A percentile compares a stretch with the other conserved stretches of the same genome.
Conservation (phyloP, 176 grass and related monocot species). For the Eragrostis nindensis region DNA sequence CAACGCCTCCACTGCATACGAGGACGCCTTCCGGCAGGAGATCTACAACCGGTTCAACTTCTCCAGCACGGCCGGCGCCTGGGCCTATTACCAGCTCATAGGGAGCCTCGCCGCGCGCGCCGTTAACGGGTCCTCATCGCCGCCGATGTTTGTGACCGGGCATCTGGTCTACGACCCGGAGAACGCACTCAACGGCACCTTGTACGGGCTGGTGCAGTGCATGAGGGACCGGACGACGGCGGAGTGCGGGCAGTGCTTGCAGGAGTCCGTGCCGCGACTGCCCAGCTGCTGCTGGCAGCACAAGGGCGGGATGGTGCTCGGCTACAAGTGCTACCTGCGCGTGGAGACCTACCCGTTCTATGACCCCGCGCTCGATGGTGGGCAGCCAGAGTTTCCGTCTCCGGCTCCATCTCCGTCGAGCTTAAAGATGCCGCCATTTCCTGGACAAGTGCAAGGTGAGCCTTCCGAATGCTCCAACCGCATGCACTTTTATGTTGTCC, state of each 20-base stretch:
- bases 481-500: no score
- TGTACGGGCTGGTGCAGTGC: neutral
- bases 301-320: neutral
- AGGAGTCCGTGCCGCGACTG: neutral
- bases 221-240: neutral
- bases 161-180: neutral
- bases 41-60: neutral
- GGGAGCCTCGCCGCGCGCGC: neutral
- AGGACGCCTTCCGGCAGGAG: neutral
- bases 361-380: constrained; percentile 19
- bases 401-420: neutral
- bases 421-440: no score
- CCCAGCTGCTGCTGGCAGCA: neutral
- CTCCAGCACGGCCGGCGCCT: neutral
- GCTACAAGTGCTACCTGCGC: constrained; percentile 45
- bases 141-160: neutral
- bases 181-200: neutral
- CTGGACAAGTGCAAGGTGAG: no score
- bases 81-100: neutral
- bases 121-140: neutral
- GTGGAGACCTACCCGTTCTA: constrained; percentile 42
- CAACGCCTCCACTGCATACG: neutral
- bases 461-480: no score
- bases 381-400: neutral
- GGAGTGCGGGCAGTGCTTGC: neutral